Conservation (phyloP, 2,329 filamentous ascomycete species). For the Pseudogymnoascus verrucosus region DNA sequence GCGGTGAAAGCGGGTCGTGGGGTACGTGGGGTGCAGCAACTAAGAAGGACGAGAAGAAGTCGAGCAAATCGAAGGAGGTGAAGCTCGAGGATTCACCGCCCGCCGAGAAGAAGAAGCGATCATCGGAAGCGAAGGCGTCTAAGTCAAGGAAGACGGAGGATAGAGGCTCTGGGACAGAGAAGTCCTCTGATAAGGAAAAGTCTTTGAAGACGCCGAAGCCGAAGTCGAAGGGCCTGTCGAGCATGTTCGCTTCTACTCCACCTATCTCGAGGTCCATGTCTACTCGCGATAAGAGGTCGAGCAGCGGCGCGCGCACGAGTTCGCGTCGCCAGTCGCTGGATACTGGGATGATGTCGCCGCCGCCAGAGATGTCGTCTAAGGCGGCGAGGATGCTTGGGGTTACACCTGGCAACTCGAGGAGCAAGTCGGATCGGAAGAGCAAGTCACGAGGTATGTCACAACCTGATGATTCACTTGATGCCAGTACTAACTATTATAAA, state of each 20-base stretch:
- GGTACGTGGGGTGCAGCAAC: conserved; percentile 14
- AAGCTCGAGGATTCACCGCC: conserved; percentile 18
- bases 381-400: conserved; percentile 70
- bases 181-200: conserved; percentile 62
- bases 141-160: conserved; percentile 54
- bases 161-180: conserved; percentile 57
- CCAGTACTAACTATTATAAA: conserved; percentile 10
- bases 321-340: conserved; percentile 65
- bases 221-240: conserved; percentile 42
- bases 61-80: conserved; percentile 24
- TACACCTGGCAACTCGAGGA: conserved; percentile 38
- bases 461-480: neutral
- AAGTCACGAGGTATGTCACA: conserved; percentile 34
- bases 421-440: conserved; percentile 38
- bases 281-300: conserved; percentile 54
- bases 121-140: conserved; percentile 38
- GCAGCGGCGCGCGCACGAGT: conserved; percentile 45
- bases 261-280: conserved; percentile 63
- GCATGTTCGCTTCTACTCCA: conserved; percentile 61
- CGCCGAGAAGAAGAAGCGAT: conserved; percentile 35
- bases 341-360: conserved; percentile 61
- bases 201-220: conserved; percentile 37
- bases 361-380: conserved; percentile 63
- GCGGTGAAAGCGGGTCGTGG: conserved; percentile 62
- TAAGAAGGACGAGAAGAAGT: conserved; percentile 31